Base-by-base conservation (phyloP, 139 green algal genomes). In the Picochlorum sp. region DNA sequence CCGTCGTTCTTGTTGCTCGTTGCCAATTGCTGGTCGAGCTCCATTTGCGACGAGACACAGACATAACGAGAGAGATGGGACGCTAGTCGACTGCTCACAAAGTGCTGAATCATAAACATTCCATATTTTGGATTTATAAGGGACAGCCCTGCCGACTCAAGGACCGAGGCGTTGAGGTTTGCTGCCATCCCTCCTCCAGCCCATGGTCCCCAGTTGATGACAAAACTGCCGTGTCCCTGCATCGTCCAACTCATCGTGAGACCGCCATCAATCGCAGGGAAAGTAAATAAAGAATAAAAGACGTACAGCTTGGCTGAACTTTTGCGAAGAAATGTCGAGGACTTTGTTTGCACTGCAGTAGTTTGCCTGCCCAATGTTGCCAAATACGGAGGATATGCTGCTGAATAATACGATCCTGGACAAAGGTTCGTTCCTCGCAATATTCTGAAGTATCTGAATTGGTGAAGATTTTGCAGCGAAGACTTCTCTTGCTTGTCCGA, bases 281-380 rank as follows among this genome's bases (percentile, higher is more conserved):
- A 30, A 30, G 3, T 30, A 30, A 6, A 30, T 30, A 30, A 30
- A 3, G 34, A 41, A 41, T 24, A 24, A 6, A 10, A 9, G 13
- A 41, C 34, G 7, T 41, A 41, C 34, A 13, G 60, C 9, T 38
- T 18, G 24, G 18, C 3, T 6, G 8, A 18, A 15, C 20, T 21
- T 41, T 41, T 41, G 34, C 1, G 71, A 62, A n/a, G 26, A 23
- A 10, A 14, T 31, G 21, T 81, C 77, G 56, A 85, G 49, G 30
- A 55, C 21, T 4, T 77, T 61, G 57, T 85, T 83, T 18, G 79
- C 67, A 1, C 67, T 54, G 0, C 62, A 67, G 18, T 82, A 83
- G 64, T 75, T 82, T 24, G 74, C 64, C 50, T 85, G 79, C 5
- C 76, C 76, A 14, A 74, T 68, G 28, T 28, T 70, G 7, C 79